A percentile compares a stretch with the other conserved stretches of the same genome.
phyloP scores from a whole-genome alignment of 176 grass and related monocot genomes.

The Dendrocalamus sinicus region DNA sequence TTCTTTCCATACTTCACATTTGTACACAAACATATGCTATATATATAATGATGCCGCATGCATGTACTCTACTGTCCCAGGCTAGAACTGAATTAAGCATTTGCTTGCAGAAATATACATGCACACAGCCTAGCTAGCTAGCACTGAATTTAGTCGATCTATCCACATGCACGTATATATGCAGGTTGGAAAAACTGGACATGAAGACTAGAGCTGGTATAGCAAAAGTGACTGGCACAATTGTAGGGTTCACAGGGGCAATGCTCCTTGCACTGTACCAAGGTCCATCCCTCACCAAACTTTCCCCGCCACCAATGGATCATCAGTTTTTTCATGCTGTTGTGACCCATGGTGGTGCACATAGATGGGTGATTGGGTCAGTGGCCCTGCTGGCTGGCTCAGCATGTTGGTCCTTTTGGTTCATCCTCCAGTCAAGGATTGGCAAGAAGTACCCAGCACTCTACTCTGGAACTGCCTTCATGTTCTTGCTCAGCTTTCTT shows the following conservation, averaged over 20 bases:
- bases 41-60: no score
- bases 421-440: conserved; percentile 44
- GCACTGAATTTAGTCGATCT: no score
- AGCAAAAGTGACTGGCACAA: conserved; percentile 61
- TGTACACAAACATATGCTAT: no score
- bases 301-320: background rate
- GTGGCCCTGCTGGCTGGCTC: conserved; percentile 57
- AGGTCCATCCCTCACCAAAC: conserved; percentile 51
- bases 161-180: background rate
- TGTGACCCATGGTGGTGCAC: background rate
- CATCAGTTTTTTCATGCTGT: background rate
- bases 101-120: no score
- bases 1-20: no score
- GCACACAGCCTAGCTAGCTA: no score
- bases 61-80: no score
- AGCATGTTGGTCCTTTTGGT: conserved; percentile 45
- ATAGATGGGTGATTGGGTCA: conserved; percentile 64
- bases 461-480: conserved; percentile 57
- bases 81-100: no score
- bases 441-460: conserved; percentile 60
- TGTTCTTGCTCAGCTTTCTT: conserved; percentile 69
- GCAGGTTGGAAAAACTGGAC: conserved; percentile 58
- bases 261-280: conserved; percentile 69
- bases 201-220: conserved; percentile 49
- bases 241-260: conserved; percentile 61